phyloP scores from a whole-genome alignment of 257 asterid genomes.

The Rhazya stricta region DNA sequence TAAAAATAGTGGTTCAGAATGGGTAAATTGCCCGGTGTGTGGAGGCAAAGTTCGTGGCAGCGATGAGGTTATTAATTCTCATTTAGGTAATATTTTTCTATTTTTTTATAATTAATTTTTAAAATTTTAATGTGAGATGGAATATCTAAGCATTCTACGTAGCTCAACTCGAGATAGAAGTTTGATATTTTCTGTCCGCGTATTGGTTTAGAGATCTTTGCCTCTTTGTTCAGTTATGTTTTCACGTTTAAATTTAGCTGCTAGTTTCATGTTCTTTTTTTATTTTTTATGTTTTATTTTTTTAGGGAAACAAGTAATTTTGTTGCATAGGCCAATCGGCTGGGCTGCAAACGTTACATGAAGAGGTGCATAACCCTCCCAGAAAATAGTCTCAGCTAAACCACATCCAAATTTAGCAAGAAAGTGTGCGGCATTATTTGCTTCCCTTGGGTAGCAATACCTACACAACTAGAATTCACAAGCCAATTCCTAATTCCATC shows the following conservation, averaged over 20 bases:
- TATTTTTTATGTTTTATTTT: neutral
- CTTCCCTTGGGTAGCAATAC: too few relatives aligned
- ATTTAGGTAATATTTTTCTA: slow-evolving; percentile 51
- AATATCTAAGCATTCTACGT: neutral
- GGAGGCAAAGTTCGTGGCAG: slow-evolving; percentile 42
- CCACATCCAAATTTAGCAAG: too few relatives aligned
- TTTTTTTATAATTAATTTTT: neutral
- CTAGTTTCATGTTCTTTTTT: neutral
- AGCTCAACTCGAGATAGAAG: neutral
- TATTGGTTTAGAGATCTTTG: neutral
- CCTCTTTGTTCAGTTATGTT: neutral
- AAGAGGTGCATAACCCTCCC: too few relatives aligned
- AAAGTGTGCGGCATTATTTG: too few relatives aligned
- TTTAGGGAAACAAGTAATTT: too few relatives aligned
- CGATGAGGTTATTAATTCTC: slow-evolving; percentile 63
- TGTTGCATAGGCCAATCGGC: too few relatives aligned
- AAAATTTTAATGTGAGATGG: too few relatives aligned
- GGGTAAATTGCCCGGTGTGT: slow-evolving; percentile 75
- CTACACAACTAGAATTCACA: too few relatives aligned
- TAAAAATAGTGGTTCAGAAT: slow-evolving; percentile 21
- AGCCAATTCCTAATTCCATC: too few relatives aligned
- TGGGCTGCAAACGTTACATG: too few relatives aligned
- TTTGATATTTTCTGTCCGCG: neutral
- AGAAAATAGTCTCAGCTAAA: too few relatives aligned
- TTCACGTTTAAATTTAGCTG: neutral